Conservation (phyloP, 371 early-diverging fungal genomes). For the Lichtheimia corymbifera region DNA sequence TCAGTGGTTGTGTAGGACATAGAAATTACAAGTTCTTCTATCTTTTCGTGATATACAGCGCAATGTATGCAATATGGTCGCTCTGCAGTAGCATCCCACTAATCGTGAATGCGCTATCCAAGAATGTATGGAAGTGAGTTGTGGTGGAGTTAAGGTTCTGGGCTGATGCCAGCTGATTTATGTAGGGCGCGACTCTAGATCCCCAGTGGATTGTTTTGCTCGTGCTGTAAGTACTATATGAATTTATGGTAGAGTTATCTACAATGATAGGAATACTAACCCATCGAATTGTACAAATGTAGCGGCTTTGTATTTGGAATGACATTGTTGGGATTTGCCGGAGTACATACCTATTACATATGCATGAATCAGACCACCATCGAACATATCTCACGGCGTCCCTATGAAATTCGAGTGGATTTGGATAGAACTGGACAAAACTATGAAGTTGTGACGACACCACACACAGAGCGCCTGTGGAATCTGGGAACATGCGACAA, state of each 20-base stretch:
- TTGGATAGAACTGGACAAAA: slow-evolving; percentile 44
- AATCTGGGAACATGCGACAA: slow-evolving; percentile 41
- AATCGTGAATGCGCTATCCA: slow-evolving; percentile 27
- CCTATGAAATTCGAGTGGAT: slow-evolving; percentile 43
- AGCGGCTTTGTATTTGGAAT: slow-evolving; percentile 45
- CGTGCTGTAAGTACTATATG: slow-evolving; percentile 30
- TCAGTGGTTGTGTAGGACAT: slow-evolving; percentile 61
- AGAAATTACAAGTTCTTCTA: slow-evolving; percentile 60
- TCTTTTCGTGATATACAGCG: slow-evolving; percentile 44
- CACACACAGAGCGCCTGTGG: slow-evolving; percentile 48
- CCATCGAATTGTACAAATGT: background rate
- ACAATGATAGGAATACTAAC: too few species aligned
- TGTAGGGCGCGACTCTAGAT: slow-evolving; percentile 29
- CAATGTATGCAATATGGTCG: slow-evolving; percentile 51
- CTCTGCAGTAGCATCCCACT: slow-evolving; percentile 40
- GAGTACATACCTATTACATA: slow-evolving; percentile 52
- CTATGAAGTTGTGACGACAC: slow-evolving; percentile 49
- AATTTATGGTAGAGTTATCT: too few species aligned
- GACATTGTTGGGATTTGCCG: slow-evolving; percentile 47
- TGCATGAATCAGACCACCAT: slow-evolving; percentile 57
- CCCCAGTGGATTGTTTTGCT: slow-evolving; percentile 43
- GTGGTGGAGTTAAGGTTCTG: background rate
- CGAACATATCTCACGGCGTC: slow-evolving; percentile 50
- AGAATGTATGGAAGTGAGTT: slow-evolving; percentile 32
- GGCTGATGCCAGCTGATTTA: background rate